Conservation (phyloP, 192 early-diverging fungal genomes). For the Gaertneriomyces semiglobifer region DNA sequence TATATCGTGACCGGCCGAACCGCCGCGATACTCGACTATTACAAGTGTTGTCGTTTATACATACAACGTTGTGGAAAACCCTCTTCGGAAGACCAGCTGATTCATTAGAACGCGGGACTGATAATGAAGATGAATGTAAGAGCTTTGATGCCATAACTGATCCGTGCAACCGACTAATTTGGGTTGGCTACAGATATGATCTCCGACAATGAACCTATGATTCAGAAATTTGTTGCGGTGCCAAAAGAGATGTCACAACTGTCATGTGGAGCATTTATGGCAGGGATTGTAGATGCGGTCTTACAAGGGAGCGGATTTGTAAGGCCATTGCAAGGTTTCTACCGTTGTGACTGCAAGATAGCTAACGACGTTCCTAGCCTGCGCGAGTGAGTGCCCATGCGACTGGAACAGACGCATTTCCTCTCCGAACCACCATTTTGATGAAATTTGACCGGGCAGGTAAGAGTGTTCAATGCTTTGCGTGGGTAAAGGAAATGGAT, state of each 20-base stretch:
- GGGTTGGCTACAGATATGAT: slow-evolving; percentile 80
- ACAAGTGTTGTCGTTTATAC: slow-evolving; percentile 87
- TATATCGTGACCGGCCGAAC: slow-evolving; percentile 82
- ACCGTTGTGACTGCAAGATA: not conserved
- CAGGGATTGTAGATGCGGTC: slow-evolving; percentile 94
- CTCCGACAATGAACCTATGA: slow-evolving; percentile 92
- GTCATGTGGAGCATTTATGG: slow-evolving; percentile 91
- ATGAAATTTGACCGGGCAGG: slow-evolving; percentile 84
- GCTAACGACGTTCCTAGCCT: slow-evolving; percentile 49
- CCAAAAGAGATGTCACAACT: slow-evolving; percentile 90
- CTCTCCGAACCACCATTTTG: slow-evolving; percentile 87
- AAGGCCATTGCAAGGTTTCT: slow-evolving; percentile 28
- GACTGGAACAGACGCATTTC: slow-evolving; percentile 80
- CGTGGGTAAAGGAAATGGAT: too few relatives aligned
- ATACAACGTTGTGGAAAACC: slow-evolving; percentile 89
- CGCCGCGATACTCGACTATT: slow-evolving; percentile 89
- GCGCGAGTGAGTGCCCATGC: slow-evolving; percentile 89
- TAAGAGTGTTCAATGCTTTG: not conserved
- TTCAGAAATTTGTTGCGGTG: slow-evolving; percentile 88
- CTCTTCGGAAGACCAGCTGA: slow-evolving; percentile 96
- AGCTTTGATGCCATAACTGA: slow-evolving; percentile 6
- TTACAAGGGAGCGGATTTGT: slow-evolving; percentile 88
- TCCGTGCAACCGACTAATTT: slow-evolving; percentile 5
- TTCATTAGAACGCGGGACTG: slow-evolving; percentile 92
- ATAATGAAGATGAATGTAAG: slow-evolving; percentile 95